phyloP scores from a whole-genome alignment of 2,329 filamentous ascomycete genomes.

The Ceratocystis harringtonii region DNA sequence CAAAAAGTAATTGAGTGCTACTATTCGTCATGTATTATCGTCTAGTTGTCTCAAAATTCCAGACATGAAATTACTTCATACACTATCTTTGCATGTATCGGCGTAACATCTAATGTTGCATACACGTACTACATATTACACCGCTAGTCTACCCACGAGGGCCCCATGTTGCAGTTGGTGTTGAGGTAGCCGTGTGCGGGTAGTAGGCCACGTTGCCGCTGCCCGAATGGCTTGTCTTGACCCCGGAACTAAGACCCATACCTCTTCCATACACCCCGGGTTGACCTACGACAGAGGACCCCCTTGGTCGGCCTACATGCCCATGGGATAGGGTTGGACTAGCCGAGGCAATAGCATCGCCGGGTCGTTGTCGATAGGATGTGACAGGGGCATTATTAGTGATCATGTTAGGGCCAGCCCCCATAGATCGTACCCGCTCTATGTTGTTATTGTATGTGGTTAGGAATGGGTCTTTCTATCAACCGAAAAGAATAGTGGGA shows the following conservation, averaged over 20 bases:
- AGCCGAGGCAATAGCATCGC: neutral
- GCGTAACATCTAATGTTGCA: too few relatives aligned
- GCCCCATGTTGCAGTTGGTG: neutral
- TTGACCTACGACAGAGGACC: constrained; percentile 6
- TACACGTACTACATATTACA: neutral
- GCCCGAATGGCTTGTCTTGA: constrained; percentile 16
- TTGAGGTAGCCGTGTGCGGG: neutral
- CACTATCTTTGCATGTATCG: too few relatives aligned
- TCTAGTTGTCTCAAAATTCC: too few relatives aligned
- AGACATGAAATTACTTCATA: too few relatives aligned
- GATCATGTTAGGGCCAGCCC: constrained; percentile 23
- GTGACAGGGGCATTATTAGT: constrained; percentile 15
- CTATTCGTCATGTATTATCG: too few relatives aligned
- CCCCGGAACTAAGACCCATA: constrained; percentile 18
- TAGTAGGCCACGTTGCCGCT: neutral
- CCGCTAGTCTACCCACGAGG: neutral
- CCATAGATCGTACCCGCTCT: constrained; percentile 20
- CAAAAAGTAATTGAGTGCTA: too few relatives aligned
- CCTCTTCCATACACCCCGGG: neutral
- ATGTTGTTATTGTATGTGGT: neutral
- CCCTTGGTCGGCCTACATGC: neutral
- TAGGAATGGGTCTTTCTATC: neutral
- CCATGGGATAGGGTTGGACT: neutral
- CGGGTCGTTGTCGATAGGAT: constrained; percentile 15
- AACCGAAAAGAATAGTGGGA: neutral